Conservation (phyloP, 352 stramenopile species). For the Blastocystis sp. region DNA sequence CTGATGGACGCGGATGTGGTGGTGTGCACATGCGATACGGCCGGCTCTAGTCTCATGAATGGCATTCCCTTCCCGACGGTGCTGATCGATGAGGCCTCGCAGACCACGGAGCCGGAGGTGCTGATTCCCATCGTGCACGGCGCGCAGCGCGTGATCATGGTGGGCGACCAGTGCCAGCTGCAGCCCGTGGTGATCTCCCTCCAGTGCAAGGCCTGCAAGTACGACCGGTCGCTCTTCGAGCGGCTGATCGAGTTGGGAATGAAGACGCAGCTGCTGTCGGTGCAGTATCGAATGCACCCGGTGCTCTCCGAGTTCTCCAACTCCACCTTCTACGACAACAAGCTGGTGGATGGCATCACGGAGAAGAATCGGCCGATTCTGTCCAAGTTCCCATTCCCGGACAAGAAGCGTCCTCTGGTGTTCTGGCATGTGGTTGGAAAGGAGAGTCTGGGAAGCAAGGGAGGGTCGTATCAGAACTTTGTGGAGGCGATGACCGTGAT, state of each 20-base stretch:
- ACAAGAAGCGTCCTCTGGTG: slow-evolving; percentile 90
- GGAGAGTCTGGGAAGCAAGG: slow-evolving; percentile 95
- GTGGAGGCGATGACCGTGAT: slow-evolving; percentile 94
- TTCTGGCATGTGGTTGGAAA: slow-evolving; percentile 93
- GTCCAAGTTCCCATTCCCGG: slow-evolving; percentile 92
- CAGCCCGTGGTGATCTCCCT: slow-evolving; percentile 97
- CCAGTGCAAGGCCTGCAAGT: slow-evolving; percentile 75
- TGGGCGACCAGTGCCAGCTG: slow-evolving; percentile 96
- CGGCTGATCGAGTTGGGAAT: slow-evolving; percentile 90
- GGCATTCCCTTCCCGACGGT: slow-evolving; percentile 97
- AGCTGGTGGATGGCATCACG: slow-evolving; percentile 94
- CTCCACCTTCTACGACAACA: slow-evolving; percentile 98
- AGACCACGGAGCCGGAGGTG: slow-evolving; percentile 95
- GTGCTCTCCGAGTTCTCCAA: slow-evolving; percentile 95
- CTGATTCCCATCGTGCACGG: slow-evolving; percentile 97
- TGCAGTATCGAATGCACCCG: slow-evolving; percentile 99
- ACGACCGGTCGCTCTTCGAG: slow-evolving; percentile 96
- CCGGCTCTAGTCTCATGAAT: slow-evolving; percentile 89
- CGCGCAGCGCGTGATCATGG: slow-evolving; percentile 96
- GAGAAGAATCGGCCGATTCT: slow-evolving; percentile 82
- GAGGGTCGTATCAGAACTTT: slow-evolving; percentile 97
- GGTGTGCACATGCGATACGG: slow-evolving; percentile 96
- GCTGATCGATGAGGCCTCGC: slow-evolving; percentile 98
- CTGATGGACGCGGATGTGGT: slow-evolving; percentile 96
- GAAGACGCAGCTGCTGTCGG: slow-evolving; percentile 89